These are phyloP conservation scores for Chrysopogon serrulatus DNA, from an alignment of 176 grass and related monocot genomes.

Conservation along the genomic window DNA sequence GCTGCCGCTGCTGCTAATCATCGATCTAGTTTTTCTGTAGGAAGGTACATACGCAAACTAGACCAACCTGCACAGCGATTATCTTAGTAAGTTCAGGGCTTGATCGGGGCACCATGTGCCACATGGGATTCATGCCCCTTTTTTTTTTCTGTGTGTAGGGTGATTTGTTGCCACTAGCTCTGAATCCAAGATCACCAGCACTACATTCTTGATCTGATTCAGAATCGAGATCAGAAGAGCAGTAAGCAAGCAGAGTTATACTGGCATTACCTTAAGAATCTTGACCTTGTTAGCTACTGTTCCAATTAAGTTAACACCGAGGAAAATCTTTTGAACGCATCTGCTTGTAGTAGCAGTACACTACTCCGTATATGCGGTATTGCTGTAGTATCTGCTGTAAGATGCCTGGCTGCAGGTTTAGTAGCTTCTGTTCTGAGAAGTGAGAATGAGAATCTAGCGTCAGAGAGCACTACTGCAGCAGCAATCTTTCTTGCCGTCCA, in stretches of 20 bases:
- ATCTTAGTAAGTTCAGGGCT: neutral
- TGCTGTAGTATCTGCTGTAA: neutral
- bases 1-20: constrained; percentile 1
- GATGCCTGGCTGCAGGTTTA: neutral
- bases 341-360: too few relatives aligned
- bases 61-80: neutral
- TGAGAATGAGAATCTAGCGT: neutral
- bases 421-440: neutral
- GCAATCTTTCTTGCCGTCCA: neutral
- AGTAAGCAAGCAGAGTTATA: neutral
- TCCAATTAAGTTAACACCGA: too few relatives aligned
- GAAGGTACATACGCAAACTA: neutral
- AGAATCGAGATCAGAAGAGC: neutral
- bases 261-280: neutral
- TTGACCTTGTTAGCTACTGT: neutral
- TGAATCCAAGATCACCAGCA: neutral
- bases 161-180: neutral
- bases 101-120: constrained; percentile 3
- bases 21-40: neutral
- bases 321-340: too few relatives aligned
- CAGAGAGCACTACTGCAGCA: neutral
- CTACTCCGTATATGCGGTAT: too few relatives aligned
- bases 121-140: neutral
- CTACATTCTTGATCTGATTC: neutral
- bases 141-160: neutral